phyloP scores from a whole-genome alignment of 2,329 filamentous ascomycete genomes.

The Colletotrichum costaricense region DNA sequence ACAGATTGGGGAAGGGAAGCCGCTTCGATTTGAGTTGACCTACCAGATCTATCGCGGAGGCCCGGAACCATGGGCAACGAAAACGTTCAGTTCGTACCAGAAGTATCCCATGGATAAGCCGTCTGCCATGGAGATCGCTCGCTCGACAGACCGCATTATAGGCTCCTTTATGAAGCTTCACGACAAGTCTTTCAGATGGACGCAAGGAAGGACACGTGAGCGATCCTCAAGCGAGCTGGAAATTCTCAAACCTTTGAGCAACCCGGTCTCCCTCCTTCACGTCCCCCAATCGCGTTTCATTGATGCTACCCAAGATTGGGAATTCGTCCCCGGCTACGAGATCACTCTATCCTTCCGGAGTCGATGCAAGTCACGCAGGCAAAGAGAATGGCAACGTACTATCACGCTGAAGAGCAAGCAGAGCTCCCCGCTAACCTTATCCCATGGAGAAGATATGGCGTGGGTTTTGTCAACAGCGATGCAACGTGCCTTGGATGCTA shows the following conservation, averaged over 20 bases:
- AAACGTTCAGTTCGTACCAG: conserved; percentile 62
- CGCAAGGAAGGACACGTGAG: conserved; percentile 54
- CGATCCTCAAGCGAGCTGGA: conserved; percentile 49
- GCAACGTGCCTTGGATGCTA: conserved; percentile 52
- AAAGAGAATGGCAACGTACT: conserved; percentile 50
- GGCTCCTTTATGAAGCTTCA: conserved; percentile 62
- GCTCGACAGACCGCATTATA: conserved; percentile 62
- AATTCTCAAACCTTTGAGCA: conserved; percentile 53
- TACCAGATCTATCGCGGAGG: conserved; percentile 58
- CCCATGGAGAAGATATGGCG: conserved; percentile 59
- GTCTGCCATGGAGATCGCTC: conserved; percentile 57
- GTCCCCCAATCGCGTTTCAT: conserved; percentile 58
- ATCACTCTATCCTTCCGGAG: conserved; percentile 59
- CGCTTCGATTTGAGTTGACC: conserved; percentile 60
- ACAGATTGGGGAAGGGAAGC: conserved; percentile 50
- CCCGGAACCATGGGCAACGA: conserved; percentile 52
- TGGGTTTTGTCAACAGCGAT: conserved; percentile 56
- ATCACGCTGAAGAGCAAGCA: conserved; percentile 60
- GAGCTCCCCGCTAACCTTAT: conserved; percentile 58
- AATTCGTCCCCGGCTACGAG: conserved; percentile 61
- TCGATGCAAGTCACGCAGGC: conserved; percentile 48
- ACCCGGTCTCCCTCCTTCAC: conserved; percentile 58
- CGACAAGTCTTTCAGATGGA: conserved; percentile 62
- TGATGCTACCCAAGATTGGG: conserved; percentile 57
- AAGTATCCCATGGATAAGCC: conserved; percentile 56